A percentile compares a stretch with the other conserved stretches of the same genome.
Conservation (phyloP, 139 green algal species). For the Dunaliella sp. region DNA sequence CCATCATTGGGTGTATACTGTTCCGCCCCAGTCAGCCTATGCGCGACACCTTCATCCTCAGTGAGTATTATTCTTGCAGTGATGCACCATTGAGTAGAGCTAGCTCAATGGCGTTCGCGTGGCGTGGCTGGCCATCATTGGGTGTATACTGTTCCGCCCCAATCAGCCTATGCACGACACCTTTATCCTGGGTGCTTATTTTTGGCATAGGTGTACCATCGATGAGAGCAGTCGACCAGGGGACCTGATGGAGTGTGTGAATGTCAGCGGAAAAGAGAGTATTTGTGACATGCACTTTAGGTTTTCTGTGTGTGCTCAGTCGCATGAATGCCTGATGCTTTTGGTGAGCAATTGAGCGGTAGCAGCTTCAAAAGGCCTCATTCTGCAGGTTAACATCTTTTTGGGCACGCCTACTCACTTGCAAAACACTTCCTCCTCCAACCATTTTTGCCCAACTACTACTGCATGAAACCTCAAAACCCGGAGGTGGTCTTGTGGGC, state of each 20-base stretch:
- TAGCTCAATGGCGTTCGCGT: conserved; percentile 83
- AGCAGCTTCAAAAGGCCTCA: no score
- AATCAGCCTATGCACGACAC: neutral
- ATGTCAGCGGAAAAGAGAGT: no score
- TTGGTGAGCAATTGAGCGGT: no score
- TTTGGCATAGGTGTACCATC: no score
- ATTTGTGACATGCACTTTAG: no score
- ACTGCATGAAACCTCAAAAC: no score
- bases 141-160: conserved; percentile 71
- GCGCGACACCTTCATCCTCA: neutral
- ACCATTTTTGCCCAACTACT: no score
- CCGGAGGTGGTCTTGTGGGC: neutral
- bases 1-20: conserved; percentile 67
- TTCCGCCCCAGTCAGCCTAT: conserved; percentile 47
- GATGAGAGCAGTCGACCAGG: no score
- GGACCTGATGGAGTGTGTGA: no score
- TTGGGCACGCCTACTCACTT: neutral
- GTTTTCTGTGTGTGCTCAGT: no score
- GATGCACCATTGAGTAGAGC: neutral
- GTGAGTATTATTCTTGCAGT: neutral
- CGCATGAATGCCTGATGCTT: no score
- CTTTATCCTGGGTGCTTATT: conserved; percentile 5
- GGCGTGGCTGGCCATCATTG: conserved; percentile 72
- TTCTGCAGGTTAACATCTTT: neutral
- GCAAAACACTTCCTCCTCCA: neutral